Percentiles rank a stretch among this genome's conserved stretches.
These are phyloP conservation scores for Myrmaecium sp. DNA, from an alignment of 2,329 filamentous ascomycete genomes.

Conservation along the genomic window DNA sequence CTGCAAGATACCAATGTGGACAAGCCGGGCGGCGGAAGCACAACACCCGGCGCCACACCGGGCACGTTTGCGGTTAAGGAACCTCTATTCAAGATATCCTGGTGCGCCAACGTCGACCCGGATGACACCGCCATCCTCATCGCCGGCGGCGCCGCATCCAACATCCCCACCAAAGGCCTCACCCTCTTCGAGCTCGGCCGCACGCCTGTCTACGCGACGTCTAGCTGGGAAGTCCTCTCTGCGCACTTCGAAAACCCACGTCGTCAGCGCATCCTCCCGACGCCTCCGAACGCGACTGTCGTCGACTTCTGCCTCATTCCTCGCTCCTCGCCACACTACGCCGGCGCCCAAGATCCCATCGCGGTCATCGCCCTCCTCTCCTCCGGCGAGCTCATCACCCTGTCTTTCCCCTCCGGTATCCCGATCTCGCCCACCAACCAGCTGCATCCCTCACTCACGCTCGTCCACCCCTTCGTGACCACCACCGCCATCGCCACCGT, in stretches of 20 bases:
- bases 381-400: conserved; percentile 74
- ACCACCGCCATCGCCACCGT: conserved; percentile 55
- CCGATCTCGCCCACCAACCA: conserved; percentile 87
- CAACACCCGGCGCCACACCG: conserved; percentile 24
- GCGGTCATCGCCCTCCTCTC: conserved; percentile 63
- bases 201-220: conserved; percentile 82
- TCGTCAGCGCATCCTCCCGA: conserved; percentile 51
- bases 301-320: conserved; percentile 72
- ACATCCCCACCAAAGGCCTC: conserved; percentile 54
- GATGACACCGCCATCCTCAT: conserved; percentile 85
- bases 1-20: conserved; percentile 59
- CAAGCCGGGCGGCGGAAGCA: conserved; percentile 36
- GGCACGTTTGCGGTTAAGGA: conserved; percentile 46
- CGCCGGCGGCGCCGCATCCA: conserved; percentile 58
- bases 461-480: conserved; percentile 79
- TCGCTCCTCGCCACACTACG: conserved; percentile 67
- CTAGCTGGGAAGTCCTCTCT: conserved; percentile 68
- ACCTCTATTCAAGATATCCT: conserved; percentile 62
- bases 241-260: conserved; percentile 67
- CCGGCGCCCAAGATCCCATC: conserved; percentile 77
- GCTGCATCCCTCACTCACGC: conserved; percentile 69
- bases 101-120: conserved; percentile 88
- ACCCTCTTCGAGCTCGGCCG: conserved; percentile 80
- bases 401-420: conserved; percentile 85
- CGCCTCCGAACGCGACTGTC: conserved; percentile 61